Evolutionary conservation across 305 asterid genomes (phyloP), one percentile per base, ranked within the genome.

Genomic region (Coffea humblotiana): DNA sequence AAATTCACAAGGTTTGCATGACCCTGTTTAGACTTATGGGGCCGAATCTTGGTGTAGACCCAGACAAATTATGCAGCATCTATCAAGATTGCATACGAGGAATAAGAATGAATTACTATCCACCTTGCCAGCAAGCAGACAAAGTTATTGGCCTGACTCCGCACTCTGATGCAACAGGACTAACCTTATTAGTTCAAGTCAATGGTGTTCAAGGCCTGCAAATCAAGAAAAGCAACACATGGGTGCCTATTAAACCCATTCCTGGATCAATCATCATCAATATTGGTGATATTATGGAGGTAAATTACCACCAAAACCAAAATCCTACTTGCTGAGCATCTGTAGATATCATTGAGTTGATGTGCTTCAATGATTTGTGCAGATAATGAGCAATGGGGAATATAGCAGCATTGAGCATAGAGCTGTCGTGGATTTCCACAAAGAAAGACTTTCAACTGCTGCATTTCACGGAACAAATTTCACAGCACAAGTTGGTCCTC

Each of bases 131-230:
- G 71, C 73, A 74, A n/a, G 84, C 89, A 56, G 80, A 86, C 75
- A 77, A 71, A 56, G 89, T 84, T 11, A 64, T 80, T 37, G 85
- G 87, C n/a, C 83, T 84, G 14, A 49, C 83, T 35, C 80, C 88
- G 27, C 89, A 86, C 77, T 82, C 86, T 12, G 88, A 86, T 80
- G 84, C 86, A 45, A 52, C 78, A 19, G 83, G 83, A 18, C 76
- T 86, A 1, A 84, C 89, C 27, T 64, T 86, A 40, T 79, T 84
- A 52, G 77, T 86, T 35, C 86, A 84, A 58, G 78, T 88, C 9
- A 87, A 80, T 37, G 92, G 88, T 72, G 82, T 82, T 12, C 86
- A 86, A 78, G 96, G 94, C 21, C 85, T 91, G 3, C 90, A 91
- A 8, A 75, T 91, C 68, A 88, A 82, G 83, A 91, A 88, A 74